Evolutionary conservation across 1,284 basidiomycete genomes (phyloP), one percentile per base, ranked within the genome.

Genomic region (Ceratobasidium theobromae): DNA sequence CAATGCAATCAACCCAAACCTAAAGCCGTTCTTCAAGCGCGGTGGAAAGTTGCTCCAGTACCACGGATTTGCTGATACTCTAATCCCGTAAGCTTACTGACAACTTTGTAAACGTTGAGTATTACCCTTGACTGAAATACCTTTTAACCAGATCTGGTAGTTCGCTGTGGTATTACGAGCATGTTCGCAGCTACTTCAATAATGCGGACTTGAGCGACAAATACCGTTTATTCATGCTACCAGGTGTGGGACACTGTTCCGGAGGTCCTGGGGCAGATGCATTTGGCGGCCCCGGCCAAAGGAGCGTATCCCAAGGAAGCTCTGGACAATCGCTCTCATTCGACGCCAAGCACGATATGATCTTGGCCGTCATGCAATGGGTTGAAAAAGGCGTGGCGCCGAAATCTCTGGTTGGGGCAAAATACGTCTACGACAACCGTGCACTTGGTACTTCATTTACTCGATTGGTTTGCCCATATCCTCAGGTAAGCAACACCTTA

Each of bases 1-100:
- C 27, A 65, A 53, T 21, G 62, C 62, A 1, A 53, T 65, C 28
- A 30, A 65, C 40, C 51, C 62, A 18, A 65, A 65, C 40, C 23
- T 65, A 18, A 53, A n/a, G 27, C 62, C 62, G 8, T 65, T 65
- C 49, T 65, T 65, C 18, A 16, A 21, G 11, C 62, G 62, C 8
- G 51, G 62, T 5, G 62, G 51, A 46, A 65, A 65, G n/a, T 28
- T 65, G 18, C 16, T 65, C 33, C 51, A 65, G 32, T 65, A 53
- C 38, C 62, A 65, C 14, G 62, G 62, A 30, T 46, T 65, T 21
- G 62, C 62, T 4, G 51, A 65, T 18, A 27, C 51, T 2, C 62
- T 65, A 27, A 65, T 65, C 25, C 62, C 62, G 51, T 65, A 23
- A 53, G 62, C 45, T 8, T 2, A 14, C 30, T 16, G n/a, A n/a